phyloP scores from a whole-genome alignment of 1,139 yeast species.

The Geotrichum cucujoidarum region DNA sequence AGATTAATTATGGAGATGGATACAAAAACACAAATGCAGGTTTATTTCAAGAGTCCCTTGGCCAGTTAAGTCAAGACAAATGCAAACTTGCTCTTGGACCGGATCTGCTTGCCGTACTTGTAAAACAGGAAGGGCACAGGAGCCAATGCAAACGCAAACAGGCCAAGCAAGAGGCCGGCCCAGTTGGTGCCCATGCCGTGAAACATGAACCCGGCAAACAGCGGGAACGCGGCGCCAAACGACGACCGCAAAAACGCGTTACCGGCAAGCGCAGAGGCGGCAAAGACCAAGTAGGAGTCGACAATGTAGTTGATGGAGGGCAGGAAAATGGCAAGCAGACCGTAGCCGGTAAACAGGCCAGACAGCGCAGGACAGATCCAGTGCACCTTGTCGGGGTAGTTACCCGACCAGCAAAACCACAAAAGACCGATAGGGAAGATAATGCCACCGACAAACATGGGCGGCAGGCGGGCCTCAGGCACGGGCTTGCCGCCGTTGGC shows the following conservation, averaged over 20 bases:
- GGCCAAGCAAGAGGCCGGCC: conserved; percentile 77
- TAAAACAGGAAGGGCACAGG: conserved; percentile 76
- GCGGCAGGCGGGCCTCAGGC: conserved; percentile 75
- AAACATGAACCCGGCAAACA: conserved; percentile 75
- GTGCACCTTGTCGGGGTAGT: conserved; percentile 59
- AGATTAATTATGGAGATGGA: too few relatives aligned
- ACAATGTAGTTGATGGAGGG: conserved; percentile 76
- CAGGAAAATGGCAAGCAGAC: conserved; percentile 68
- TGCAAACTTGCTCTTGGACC: conserved; percentile 63
- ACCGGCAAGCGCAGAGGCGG: conserved; percentile 89
- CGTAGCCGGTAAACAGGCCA: conserved; percentile 67
- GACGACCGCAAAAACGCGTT: conserved; percentile 78
- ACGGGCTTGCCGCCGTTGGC: conserved; percentile 55
- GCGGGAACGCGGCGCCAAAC: conserved; percentile 72
- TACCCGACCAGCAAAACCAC: conserved; percentile 86
- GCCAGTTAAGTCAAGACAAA: too few relatives aligned
- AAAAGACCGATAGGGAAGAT: conserved; percentile 71
- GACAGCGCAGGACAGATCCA: conserved; percentile 85
- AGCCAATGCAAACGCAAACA: conserved; percentile 54
- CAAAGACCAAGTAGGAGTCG: conserved; percentile 70
- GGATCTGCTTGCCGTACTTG: conserved; percentile 56
- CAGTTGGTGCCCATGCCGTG: conserved; percentile 67
- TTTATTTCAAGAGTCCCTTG: too few relatives aligned
- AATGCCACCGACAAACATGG: conserved; percentile 66
- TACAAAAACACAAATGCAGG: too few relatives aligned